These are phyloP conservation scores for Rhododendron williamsianum DNA, from an alignment of 148 eudicot species.

Conservation along the genomic window DNA sequence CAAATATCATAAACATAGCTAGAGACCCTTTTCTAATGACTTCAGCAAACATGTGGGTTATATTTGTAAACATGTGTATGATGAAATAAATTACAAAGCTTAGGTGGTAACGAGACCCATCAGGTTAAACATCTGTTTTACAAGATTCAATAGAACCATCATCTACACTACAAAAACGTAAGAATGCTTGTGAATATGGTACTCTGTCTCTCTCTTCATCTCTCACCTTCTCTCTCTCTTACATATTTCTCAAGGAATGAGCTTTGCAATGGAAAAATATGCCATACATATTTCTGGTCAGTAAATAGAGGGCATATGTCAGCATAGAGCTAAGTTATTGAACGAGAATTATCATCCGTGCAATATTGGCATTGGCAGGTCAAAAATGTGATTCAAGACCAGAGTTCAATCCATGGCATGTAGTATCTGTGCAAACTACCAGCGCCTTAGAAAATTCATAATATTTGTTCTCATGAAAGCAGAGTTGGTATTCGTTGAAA, in stretches of 20 bases:
- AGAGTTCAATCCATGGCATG: neutral
- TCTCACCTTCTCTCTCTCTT: neutral
- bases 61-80: no score
- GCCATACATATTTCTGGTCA: neutral
- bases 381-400: neutral
- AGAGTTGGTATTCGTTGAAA: neutral
- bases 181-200: neutral
- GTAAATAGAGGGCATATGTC: neutral
- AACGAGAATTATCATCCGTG: neutral
- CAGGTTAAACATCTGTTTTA: neutral
- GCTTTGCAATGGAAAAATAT: neutral
- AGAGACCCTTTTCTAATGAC: no score
- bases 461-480: neutral
- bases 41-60: no score
- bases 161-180: neutral
- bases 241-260: neutral
- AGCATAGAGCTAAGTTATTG: neutral
- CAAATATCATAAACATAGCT: no score
- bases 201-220: neutral
- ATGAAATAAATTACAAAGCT: no score
- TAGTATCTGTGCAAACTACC: neutral
- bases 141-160: constrained; percentile 1
- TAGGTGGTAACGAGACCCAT: neutral
- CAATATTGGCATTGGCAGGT: neutral
- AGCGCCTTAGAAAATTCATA: neutral